phyloP scores from a whole-genome alignment of 768 basidiomycete genomes.

The Solioccasus polychromus region DNA sequence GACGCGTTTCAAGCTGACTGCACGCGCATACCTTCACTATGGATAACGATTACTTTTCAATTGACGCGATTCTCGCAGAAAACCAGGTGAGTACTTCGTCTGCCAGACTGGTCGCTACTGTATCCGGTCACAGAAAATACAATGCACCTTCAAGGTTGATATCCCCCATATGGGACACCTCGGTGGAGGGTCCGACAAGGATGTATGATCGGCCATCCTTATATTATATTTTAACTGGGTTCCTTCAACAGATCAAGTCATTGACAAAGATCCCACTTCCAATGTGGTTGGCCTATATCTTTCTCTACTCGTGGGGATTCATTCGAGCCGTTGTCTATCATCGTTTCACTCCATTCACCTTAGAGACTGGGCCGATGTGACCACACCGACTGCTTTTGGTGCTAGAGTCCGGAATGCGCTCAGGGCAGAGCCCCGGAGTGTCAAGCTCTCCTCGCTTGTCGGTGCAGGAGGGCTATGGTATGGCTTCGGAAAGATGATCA shows the following conservation, averaged over 20 bases:
- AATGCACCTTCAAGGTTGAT: constrained; percentile 87
- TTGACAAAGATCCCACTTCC: constrained; percentile 79
- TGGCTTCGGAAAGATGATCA: constrained; percentile 83
- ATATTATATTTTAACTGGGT: constrained; percentile 6
- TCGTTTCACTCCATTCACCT: constrained; percentile 24
- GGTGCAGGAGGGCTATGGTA: constrained; percentile 92
- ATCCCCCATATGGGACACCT: constrained; percentile 87
- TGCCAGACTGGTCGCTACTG: not conserved
- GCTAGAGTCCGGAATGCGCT: constrained; percentile 80
- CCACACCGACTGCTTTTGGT: constrained; percentile 75
- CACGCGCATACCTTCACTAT: constrained; percentile 35
- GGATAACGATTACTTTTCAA: constrained; percentile 91
- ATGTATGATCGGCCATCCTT: constrained; percentile 47
- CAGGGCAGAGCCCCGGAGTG: constrained; percentile 84
- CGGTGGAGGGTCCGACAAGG: constrained; percentile 79
- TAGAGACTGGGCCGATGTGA: constrained; percentile 86
- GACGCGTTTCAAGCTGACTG: constrained; percentile 13
- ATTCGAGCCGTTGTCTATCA: not conserved
- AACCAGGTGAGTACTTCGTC: constrained; percentile 59
- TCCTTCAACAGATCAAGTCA: constrained; percentile 60
- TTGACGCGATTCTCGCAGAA: constrained; percentile 88
- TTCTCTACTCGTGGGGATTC: constrained; percentile 67
- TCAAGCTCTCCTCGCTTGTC: constrained; percentile 77
- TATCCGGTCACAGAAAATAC: constrained; percentile 64
- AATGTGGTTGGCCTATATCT: constrained; percentile 86